These are phyloP conservation scores for Saccharomycopsis sp. DNA, from an alignment of 805 yeast genomes.

Conservation along the genomic window DNA sequence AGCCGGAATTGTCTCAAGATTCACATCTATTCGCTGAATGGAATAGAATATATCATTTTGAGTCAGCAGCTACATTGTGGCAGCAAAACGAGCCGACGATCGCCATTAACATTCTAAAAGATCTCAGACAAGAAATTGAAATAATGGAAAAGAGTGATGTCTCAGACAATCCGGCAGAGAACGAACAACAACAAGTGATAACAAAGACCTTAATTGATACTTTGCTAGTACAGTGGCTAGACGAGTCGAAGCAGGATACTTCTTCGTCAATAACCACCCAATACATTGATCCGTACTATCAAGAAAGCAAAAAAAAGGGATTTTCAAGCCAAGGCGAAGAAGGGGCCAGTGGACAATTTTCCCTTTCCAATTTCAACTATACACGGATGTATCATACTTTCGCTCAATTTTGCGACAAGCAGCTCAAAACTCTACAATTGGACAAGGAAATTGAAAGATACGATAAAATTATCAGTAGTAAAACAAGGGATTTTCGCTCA, in stretches of 20 bases:
- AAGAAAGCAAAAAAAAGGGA: conserved; percentile 18
- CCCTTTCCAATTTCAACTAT: neutral
- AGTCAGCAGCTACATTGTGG: conserved; percentile 63
- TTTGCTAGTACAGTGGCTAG: conserved; percentile 58
- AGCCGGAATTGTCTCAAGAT: too few species aligned
- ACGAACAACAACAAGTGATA: conserved; percentile 20
- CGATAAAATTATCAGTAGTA: conserved; percentile 35
- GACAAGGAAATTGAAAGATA: conserved; percentile 39
- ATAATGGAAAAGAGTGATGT: conserved; percentile 1
- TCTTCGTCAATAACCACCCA: conserved; percentile 49
- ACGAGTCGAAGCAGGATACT: conserved; percentile 62
- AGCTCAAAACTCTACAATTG: conserved; percentile 40
- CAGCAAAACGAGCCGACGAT: conserved; percentile 45
- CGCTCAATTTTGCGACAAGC: conserved; percentile 70
- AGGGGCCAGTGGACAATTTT: conserved; percentile 19
- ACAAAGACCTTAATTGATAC: conserved; percentile 30
- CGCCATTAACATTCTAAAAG: conserved; percentile 50
- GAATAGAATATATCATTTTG: conserved; percentile 32
- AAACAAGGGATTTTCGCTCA: conserved; percentile 42
- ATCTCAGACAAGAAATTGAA: conserved; percentile 21
- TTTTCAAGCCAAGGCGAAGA: conserved; percentile 25
- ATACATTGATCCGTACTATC: conserved; percentile 42
- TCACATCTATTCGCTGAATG: conserved; percentile 14
- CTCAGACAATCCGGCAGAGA: conserved; percentile 16
- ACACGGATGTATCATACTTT: conserved; percentile 44